phyloP scores from a whole-genome alignment of 108 stramenopile species.

The Halocafeteria seosinensis region DNA sequence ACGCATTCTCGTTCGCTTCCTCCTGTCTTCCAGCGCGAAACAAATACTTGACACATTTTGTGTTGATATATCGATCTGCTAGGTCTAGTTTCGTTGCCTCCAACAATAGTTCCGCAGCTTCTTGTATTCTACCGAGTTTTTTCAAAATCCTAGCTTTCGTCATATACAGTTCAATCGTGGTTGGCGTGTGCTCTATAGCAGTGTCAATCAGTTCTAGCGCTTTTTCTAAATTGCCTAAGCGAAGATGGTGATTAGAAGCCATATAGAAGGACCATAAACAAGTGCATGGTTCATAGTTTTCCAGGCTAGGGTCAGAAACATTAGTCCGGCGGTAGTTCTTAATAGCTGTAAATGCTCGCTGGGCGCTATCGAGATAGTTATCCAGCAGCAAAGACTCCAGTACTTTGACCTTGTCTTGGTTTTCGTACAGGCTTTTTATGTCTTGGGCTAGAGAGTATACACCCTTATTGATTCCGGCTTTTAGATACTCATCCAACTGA shows the following conservation, averaged over 20 bases:
- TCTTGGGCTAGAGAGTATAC: conserved; percentile 67
- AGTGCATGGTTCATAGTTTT: conserved; percentile 51
- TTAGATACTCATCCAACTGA: conserved; percentile 47
- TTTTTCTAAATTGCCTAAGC: conserved; percentile 49
- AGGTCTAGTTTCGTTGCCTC: conserved; percentile 67
- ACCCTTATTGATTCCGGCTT: conserved; percentile 50
- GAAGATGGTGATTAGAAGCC: conserved; percentile 54
- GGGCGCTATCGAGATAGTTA: neutral
- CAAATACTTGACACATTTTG: conserved; percentile 82
- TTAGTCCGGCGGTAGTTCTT: too few species aligned
- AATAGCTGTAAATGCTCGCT: neutral
- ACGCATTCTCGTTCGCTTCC: conserved; percentile 53
- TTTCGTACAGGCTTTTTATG: conserved; percentile 48
- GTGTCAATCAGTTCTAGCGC: conserved; percentile 57
- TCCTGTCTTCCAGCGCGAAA: conserved; percentile 63
- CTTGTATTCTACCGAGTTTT: conserved; percentile 52
- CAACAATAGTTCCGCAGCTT: conserved; percentile 67
- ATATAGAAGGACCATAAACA: conserved; percentile 67
- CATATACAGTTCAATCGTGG: conserved; percentile 67
- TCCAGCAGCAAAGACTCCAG: neutral
- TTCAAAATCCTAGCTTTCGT: conserved; percentile 67
- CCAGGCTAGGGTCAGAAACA: too few species aligned
- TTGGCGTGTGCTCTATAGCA: conserved; percentile 71
- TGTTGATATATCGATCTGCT: conserved; percentile 92
- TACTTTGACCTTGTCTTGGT: conserved; percentile 13